phyloP scores from a whole-genome alignment of 1,284 basidiomycete genomes.

The Spongiforma sp. region DNA sequence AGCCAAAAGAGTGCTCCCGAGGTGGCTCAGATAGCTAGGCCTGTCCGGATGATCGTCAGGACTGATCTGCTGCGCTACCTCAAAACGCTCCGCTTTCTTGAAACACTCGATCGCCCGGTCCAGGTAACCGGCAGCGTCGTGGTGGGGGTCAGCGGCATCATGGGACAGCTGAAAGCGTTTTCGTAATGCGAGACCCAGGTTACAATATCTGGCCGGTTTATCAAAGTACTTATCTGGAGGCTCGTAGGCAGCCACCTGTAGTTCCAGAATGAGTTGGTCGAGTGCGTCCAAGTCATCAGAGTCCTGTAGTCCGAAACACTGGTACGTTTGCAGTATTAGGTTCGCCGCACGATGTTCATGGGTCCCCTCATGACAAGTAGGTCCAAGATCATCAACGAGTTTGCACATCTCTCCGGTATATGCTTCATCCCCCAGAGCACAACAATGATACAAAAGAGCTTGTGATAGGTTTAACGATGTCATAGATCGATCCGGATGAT shows the following conservation, averaged over 20 bases:
- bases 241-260: background rate
- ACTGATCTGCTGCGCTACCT: background rate
- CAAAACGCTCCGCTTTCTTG: background rate
- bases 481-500: conserved; percentile 10
- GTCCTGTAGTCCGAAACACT: background rate
- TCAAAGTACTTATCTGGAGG: conserved; percentile 2
- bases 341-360: conserved; percentile 6
- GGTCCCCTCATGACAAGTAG: background rate
- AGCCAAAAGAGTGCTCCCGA: background rate
- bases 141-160: conserved; percentile 2
- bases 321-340: conserved; percentile 6
- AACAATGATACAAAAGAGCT: conserved; percentile 3
- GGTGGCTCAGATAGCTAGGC: background rate
- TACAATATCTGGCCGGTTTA: background rate
- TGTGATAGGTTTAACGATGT: conserved; percentile 17
- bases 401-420: background rate
- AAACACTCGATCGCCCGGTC: conserved; percentile 5
- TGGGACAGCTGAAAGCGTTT: conserved; percentile 8
- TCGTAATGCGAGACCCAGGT: conserved; percentile 7
- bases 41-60: background rate
- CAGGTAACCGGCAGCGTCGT: no score
- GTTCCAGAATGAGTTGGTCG: conserved; percentile 3
- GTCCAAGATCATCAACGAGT: background rate
- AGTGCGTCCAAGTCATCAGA: background rate
- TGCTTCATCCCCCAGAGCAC: background rate